Evolutionary conservation across 495 filamentous ascomycete species (phyloP).

Genomic region (Aspergillus avenaceus): DNA sequence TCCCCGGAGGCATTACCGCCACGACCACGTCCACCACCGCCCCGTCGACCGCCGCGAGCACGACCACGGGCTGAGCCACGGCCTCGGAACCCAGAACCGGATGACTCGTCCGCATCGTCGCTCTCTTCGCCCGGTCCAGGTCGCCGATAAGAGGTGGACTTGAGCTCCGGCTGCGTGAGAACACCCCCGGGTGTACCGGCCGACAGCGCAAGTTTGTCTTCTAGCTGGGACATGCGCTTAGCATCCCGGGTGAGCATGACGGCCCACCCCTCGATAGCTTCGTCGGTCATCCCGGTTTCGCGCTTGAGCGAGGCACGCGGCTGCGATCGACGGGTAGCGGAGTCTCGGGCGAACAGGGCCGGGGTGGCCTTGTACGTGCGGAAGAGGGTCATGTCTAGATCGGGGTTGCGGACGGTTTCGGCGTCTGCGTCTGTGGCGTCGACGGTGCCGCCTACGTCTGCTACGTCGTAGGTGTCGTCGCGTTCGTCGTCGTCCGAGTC

Average conservation of each 20-base stretch:
- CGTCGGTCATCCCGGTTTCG: conserved; percentile 86
- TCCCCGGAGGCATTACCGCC: conserved; percentile 56
- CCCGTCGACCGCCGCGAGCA: conserved; percentile 47
- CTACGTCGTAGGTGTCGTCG: conserved; percentile 93
- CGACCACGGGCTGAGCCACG: conserved; percentile 27
- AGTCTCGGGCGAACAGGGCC: conserved; percentile 64
- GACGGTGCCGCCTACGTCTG: conserved; percentile 84
- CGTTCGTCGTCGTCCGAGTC: conserved; percentile 95
- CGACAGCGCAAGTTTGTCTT: conserved; percentile 56
- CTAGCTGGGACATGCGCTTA: conserved; percentile 58
- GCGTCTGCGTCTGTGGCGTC: conserved; percentile 49
- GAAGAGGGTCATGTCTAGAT: conserved; percentile 56
- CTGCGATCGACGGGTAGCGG: conserved; percentile 59
- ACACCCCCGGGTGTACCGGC: conserved; percentile 42
- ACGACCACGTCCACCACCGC: conserved; percentile 46
- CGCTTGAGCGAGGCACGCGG: conserved; percentile 60
- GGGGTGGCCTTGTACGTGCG: conserved; percentile 58
- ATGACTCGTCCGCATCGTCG: conserved; percentile 24
- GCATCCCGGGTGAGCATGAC: conserved; percentile 76
- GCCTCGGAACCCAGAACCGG: conserved; percentile 35
- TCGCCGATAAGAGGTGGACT: conserved; percentile 53
- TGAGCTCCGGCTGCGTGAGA: conserved; percentile 53
- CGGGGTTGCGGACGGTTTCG: conserved; percentile 31
- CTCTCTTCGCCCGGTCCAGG: conserved; percentile 31
- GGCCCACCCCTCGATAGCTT: conserved; percentile 91